Percentiles rank a stretch among this genome's conserved stretches.
Evolutionary conservation across 257 asterid species (phyloP).

Genomic region (Knoxia roxburghii): DNA sequence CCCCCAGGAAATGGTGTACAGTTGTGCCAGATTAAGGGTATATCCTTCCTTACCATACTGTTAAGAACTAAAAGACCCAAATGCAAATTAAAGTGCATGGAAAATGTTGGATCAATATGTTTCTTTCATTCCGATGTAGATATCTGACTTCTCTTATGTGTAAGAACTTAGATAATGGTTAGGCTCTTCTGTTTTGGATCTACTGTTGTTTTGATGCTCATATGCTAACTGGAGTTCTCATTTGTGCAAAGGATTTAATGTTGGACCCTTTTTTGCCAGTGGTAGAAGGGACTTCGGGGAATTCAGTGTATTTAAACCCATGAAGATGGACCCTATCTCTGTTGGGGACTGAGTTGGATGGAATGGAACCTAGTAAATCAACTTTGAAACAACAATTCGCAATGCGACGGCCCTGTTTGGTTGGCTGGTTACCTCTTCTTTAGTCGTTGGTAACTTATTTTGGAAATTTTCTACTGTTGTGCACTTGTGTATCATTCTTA

Average conservation of each 20-base stretch:
- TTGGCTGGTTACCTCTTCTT: background rate
- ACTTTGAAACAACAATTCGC: background rate
- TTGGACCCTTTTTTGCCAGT: conserved; percentile 59
- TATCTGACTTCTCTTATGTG: background rate
- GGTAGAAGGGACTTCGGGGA: conserved; percentile 93
- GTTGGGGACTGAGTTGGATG: conserved; percentile 7
- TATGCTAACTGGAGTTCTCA: conserved; percentile 19
- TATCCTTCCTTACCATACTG: background rate
- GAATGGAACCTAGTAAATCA: background rate
- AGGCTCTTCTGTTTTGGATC: background rate
- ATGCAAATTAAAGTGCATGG: background rate
- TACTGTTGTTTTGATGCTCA: background rate
- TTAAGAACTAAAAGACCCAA: background rate
- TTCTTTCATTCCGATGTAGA: background rate
- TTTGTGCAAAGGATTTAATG: conserved; percentile 48
- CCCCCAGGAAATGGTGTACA: background rate
- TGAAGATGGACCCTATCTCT: conserved; percentile 23
- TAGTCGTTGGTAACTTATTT: too few species aligned
- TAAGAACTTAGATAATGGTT: background rate
- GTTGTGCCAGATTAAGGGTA: background rate
- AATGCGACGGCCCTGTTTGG: background rate
- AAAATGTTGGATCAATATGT: background rate
- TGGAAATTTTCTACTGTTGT: too few species aligned
- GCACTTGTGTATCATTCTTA: background rate
- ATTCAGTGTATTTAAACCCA: conserved; percentile 70